Evolutionary conservation across 2,329 filamentous ascomycete species (phyloP), one percentile per base, ranked within the genome.

Genomic region (Canariomyces notabilis): DNA sequence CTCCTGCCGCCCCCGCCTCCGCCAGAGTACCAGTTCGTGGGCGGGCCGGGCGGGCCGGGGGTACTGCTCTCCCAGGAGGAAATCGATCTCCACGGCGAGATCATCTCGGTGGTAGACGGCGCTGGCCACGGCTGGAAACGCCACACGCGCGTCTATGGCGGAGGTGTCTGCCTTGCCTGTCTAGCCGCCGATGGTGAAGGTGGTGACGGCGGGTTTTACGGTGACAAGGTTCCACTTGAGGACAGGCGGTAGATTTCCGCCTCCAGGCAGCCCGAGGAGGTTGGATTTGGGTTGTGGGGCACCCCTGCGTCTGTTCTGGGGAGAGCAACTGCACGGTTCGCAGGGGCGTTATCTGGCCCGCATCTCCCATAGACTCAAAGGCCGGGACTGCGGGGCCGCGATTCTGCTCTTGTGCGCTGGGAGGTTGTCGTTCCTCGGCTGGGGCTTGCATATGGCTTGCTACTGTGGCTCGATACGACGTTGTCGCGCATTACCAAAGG

Each of bases 91-190:
- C 66, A 73, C 37, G 75, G 73, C 21, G 74, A 79, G 56, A 72
- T 75, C 45, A 66, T 77, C 33, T 73, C 71, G 7, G 65, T 71
- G 11, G 61, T 72, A 46, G 70, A 77, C 56, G 66, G 67, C 46
- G 64, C 68, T 11, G 75, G 73, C 4, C 66, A 69, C 15, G 70
- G 70, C 34, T 81, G 76, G 77, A 74, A 69, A 55, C 70, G 76
- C 31, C 77, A 81, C 59, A 81, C 77, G 14, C 71, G 76, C 20
- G 77, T 80, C 20, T 80, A 79, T 52, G 76, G 76, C 21, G 77
- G 77, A 48, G 76, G 77, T 5, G 70, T 75, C 2, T 81, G 77
- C 51, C 66, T 79, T 32, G 76, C 76, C 1, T 81, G 77, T 53
- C 64, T 72, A 32, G 74, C 72, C 7, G 69, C 73, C 8, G 71